These are phyloP conservation scores for Beauveria pseudobassiana DNA, from an alignment of 2,329 filamentous ascomycete species.

Conservation along the genomic window DNA sequence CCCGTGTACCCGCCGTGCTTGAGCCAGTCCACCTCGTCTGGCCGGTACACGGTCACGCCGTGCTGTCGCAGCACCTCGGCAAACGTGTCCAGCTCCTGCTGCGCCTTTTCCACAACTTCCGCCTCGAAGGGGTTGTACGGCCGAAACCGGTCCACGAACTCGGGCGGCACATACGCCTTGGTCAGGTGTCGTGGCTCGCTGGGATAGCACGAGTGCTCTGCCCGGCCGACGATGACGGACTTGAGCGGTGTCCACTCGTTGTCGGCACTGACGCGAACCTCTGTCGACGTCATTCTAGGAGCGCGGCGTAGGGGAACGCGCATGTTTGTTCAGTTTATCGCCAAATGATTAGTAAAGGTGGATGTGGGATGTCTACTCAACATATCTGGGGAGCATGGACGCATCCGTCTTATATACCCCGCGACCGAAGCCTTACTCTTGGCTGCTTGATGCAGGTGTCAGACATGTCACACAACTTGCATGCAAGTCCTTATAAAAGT, in stretches of 20 bases:
- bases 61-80: conserved; percentile 16
- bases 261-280: conserved; percentile 11
- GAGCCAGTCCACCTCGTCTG: conserved; percentile 17
- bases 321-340: not conserved
- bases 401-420: not conserved
- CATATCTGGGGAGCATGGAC: not conserved
- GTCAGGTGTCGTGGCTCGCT: conserved; percentile 19
- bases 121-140: conserved; percentile 17
- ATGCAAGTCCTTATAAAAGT: not conserved
- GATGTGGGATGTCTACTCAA: not conserved
- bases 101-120: conserved; percentile 17
- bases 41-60: conserved; percentile 20
- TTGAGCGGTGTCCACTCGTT: conserved; percentile 22
- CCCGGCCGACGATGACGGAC: conserved; percentile 21
- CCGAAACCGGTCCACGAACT: conserved; percentile 13
- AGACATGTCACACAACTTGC: not conserved
- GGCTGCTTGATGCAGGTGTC: not conserved
- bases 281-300: not conserved
- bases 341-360: not conserved
- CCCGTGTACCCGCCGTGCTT: conserved; percentile 24
- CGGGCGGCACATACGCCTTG: conserved; percentile 15
- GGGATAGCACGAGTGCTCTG: conserved; percentile 19
- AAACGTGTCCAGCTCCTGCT: conserved; percentile 19
- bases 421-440: not conserved
- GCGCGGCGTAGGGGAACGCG: not conserved